Conservation (phyloP, 805 yeast genomes). For the Ogataea paraovalis region DNA sequence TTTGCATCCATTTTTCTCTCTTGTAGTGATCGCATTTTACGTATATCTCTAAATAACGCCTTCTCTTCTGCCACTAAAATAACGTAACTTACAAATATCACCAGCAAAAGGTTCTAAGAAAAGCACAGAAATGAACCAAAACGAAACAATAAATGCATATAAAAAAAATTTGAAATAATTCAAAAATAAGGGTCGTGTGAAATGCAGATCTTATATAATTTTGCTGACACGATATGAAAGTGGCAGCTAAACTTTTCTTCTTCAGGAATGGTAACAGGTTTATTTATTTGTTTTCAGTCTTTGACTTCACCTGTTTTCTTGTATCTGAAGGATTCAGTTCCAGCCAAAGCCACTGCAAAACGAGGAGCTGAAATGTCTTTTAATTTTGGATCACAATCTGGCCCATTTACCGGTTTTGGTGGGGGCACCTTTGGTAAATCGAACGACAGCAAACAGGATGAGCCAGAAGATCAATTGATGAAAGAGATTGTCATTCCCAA, state of each 20-base stretch:
- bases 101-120: too few relatives aligned
- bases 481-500: slow-evolving; percentile 17
- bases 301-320: neutral
- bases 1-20: neutral
- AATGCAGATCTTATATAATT: neutral
- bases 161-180: neutral
- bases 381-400: neutral
- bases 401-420: neutral
- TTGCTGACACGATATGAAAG: neutral
- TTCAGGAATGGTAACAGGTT: neutral
- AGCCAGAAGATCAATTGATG: slow-evolving; percentile 13
- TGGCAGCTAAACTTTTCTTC: neutral
- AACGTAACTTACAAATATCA: too few relatives aligned
- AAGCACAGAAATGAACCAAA: too few relatives aligned
- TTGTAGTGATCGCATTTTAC: too few relatives aligned
- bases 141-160: neutral
- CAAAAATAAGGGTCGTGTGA: neutral
- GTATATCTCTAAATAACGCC: too few relatives aligned
- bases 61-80: too few relatives aligned
- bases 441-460: neutral
- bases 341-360: neutral
- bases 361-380: neutral
- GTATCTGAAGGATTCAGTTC: neutral
- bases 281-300: neutral
- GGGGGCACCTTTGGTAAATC: neutral